Percentiles rank a stretch among this genome's conserved stretches.
phyloP scores from a whole-genome alignment of 257 asterid species.

The Nicotiana undulata region DNA sequence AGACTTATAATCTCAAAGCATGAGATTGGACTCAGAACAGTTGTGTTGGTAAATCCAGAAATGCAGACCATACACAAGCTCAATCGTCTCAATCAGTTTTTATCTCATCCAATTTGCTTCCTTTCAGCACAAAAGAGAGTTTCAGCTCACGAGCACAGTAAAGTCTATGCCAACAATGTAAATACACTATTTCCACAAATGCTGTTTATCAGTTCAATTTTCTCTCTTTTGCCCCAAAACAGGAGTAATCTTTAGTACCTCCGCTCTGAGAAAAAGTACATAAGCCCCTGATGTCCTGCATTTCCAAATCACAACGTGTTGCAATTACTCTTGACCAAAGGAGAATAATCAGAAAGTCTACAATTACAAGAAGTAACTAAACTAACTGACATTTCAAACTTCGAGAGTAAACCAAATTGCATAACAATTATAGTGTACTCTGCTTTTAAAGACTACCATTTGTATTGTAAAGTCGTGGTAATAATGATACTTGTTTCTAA shows the following conservation, averaged over 20 bases:
- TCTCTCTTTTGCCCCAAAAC: background rate
- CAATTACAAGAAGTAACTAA: background rate
- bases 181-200: background rate
- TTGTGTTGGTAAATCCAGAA: background rate
- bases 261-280: background rate
- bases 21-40: slow-evolving; percentile 14
- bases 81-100: background rate
- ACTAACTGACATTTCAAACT: background rate
- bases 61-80: background rate
- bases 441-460: background rate
- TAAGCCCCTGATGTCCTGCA: background rate
- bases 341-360: background rate
- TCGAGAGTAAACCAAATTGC: background rate
- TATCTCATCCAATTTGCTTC: background rate
- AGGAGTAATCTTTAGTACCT: background rate
- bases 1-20: slow-evolving; percentile 25
- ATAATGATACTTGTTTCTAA: background rate
- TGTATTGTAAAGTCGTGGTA: background rate
- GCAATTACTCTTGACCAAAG: background rate
- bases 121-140: background rate
- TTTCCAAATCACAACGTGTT: background rate
- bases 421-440: background rate
- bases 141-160: background rate
- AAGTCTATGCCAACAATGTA: background rate
- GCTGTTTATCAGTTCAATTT: background rate